phyloP scores from a whole-genome alignment of 257 asterid species.

The Craterostigma plantagineum region DNA sequence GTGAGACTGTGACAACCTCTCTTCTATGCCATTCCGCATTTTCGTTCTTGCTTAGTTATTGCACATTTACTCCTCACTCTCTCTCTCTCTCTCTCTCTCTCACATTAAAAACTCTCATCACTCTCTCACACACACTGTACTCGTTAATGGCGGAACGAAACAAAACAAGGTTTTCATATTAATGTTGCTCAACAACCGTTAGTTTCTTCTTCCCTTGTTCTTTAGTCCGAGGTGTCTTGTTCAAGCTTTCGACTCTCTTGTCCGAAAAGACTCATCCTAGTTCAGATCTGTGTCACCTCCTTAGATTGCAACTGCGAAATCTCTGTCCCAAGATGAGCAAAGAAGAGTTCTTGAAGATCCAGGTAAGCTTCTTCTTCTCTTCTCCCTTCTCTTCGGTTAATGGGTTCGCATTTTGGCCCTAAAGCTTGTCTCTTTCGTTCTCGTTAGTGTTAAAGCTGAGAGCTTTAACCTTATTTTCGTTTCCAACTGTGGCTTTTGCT shows the following conservation, averaged over 20 bases:
- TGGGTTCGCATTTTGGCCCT: neutral
- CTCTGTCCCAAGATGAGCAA: neutral
- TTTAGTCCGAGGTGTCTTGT: neutral
- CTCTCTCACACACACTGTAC: too few relatives aligned
- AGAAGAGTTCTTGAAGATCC: constrained; percentile 7
- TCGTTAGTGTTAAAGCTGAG: neutral
- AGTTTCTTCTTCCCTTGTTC: too few relatives aligned
- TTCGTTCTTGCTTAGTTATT: neutral
- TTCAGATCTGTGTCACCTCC: too few relatives aligned
- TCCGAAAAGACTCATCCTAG: neutral
- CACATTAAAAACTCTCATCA: too few relatives aligned
- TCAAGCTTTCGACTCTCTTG: neutral
- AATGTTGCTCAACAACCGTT: neutral
- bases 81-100: neutral
- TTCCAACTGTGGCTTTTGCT: neutral
- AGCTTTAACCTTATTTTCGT: neutral
- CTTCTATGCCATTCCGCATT: neutral
- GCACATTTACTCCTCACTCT: neutral
- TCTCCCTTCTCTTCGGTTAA: neutral
- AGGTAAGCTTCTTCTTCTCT: too few relatives aligned
- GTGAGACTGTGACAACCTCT: neutral
- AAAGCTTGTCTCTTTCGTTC: too few relatives aligned
- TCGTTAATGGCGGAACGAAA: neutral
- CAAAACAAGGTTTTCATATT: neutral
- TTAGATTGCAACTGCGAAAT: too few relatives aligned